Percentiles rank a stretch among this genome's conserved stretches.
Evolutionary conservation across 2,329 filamentous ascomycete genomes (phyloP).

Genomic region (Epicoccum sorghinum): DNA sequence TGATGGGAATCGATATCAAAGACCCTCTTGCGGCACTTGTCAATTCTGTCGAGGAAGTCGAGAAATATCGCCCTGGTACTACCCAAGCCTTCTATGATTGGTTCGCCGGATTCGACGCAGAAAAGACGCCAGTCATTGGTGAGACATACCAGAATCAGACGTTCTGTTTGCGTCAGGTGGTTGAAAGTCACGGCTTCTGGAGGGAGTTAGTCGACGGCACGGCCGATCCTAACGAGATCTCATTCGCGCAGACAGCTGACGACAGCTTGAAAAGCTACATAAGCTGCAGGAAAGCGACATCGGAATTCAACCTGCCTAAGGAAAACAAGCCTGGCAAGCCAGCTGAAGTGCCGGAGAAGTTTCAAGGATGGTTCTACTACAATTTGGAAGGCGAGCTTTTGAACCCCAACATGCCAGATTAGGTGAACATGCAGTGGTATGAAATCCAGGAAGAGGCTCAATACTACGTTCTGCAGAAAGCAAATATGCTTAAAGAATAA

Average conservation of each 20-base stretch:
- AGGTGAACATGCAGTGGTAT: neutral
- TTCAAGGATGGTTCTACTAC: constrained; percentile 9
- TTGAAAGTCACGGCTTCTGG: constrained; percentile 51
- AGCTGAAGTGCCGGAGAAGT: constrained; percentile 6
- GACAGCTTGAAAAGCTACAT: constrained; percentile 4
- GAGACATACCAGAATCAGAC: constrained; percentile 47
- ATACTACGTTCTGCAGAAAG: too few species aligned
- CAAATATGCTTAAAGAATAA: too few species aligned
- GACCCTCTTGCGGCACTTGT: constrained; percentile 91
- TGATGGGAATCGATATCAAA: constrained; percentile 96
- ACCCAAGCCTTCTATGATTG: constrained; percentile 96
- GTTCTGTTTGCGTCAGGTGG: constrained; percentile 41
- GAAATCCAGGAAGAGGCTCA: too few species aligned
- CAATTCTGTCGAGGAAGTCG: constrained; percentile 95
- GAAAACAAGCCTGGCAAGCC: constrained; percentile 8
- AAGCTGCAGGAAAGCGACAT: constrained; percentile 8
- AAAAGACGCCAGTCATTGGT: constrained; percentile 47
- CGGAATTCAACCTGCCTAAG: constrained; percentile 9
- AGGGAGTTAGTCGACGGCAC: constrained; percentile 48
- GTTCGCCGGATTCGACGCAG: constrained; percentile 76
- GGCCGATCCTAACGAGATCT: constrained; percentile 48
- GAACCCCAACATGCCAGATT: neutral
- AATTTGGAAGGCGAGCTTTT: neutral
- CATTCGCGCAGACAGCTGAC: constrained; percentile 49
- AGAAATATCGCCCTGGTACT: constrained; percentile 91